Conservation (phyloP, 495 filamentous ascomycete species). For the Penicillium malachiteum region DNA sequence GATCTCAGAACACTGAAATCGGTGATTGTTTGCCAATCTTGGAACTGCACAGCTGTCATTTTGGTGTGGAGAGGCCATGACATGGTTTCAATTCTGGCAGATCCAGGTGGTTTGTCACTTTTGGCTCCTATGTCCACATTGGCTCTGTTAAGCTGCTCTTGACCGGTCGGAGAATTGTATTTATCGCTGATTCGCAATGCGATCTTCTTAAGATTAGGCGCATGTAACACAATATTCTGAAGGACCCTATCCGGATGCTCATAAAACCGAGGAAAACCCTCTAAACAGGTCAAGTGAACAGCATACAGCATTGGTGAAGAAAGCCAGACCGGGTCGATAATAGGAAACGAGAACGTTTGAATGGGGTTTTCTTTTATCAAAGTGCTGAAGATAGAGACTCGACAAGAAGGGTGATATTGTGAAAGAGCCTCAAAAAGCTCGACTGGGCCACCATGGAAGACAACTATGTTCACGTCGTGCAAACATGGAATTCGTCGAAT, state of each 20-base stretch:
- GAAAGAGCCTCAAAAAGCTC: neutral
- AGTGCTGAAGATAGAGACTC: neutral
- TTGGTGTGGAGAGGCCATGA: neutral
- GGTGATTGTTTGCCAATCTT: neutral
- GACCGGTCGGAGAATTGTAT: too few relatives aligned
- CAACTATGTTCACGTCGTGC: neutral
- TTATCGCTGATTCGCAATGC: too few relatives aligned
- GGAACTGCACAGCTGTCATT: neutral
- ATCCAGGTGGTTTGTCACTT: neutral
- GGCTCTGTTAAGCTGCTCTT: too few relatives aligned
- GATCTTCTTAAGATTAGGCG: neutral
- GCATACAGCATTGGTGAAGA: neutral
- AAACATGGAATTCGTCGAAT: neutral
- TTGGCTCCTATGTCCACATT: neutral
- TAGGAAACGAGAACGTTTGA: neutral
- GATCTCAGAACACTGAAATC: constrained; percentile 1
- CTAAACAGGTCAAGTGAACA: neutral
- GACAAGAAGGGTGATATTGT: neutral
- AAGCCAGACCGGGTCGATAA: neutral
- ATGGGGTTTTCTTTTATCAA: neutral
- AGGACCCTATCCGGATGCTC: neutral
- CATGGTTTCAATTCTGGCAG: neutral
- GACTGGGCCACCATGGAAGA: neutral
- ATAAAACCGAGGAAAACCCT: too few relatives aligned
- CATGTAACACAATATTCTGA: neutral